A percentile compares a stretch with the other conserved stretches of the same genome.
Evolutionary conservation across 2,329 filamentous ascomycete genomes (phyloP).

Genomic region (Apiospora kogelbergensis): DNA sequence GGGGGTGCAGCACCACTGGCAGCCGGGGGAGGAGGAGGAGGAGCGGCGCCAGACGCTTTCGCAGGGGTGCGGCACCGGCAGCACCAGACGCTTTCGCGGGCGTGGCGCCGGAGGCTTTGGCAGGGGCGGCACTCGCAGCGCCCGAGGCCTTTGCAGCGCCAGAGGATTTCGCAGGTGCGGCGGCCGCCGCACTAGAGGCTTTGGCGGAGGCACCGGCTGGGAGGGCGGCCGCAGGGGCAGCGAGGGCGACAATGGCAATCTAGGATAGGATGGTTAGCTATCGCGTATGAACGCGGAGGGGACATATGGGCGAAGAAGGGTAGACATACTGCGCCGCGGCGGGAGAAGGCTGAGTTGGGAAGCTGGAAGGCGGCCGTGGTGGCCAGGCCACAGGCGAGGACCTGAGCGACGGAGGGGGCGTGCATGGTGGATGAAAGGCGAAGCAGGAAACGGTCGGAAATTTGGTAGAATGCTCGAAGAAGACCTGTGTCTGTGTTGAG

Average conservation of each 20-base stretch:
- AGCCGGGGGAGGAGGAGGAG: no score
- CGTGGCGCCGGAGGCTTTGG: neutral
- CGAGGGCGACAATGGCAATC: neutral
- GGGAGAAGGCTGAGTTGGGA: neutral
- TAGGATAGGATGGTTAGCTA: neutral
- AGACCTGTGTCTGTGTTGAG: neutral
- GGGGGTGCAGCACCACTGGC: neutral
- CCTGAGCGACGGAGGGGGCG: neutral
- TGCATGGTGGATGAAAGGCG: neutral
- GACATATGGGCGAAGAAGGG: neutral
- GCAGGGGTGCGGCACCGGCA: neutral
- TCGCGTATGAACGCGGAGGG: neutral
- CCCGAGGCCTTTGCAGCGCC: no score
- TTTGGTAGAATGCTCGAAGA: neutral
- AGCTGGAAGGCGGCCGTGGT: neutral
- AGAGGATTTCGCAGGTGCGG: no score
- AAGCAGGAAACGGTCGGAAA: neutral
- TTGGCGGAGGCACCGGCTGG: neutral
- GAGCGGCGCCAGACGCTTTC: neutral
- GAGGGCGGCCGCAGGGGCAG: neutral
- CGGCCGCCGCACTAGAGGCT: neutral
- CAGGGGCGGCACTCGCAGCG: neutral
- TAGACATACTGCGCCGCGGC: neutral
- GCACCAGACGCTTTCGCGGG: neutral
- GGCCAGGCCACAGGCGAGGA: neutral